phyloP scores from a whole-genome alignment of 2,329 filamentous ascomycete genomes.

The Fonsecaea pugnacius region DNA sequence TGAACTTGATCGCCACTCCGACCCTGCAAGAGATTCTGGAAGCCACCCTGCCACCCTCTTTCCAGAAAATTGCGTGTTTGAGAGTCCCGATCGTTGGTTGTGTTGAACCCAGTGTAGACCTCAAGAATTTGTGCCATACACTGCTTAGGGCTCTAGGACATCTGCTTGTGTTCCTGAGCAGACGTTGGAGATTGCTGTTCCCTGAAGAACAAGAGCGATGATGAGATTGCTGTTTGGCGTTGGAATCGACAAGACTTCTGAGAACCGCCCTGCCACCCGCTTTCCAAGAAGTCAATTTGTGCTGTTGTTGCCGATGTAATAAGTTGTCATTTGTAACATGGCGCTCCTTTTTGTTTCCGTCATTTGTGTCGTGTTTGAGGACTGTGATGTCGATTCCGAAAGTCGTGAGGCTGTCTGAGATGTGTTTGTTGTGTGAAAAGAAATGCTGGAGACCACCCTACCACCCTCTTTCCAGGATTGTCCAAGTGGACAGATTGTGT shows the following conservation, averaged over 20 bases:
- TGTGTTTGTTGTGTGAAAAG: not conserved
- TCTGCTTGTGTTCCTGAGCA: not conserved
- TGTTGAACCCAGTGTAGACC: not conserved
- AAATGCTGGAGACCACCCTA: not conserved
- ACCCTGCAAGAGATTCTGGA: not conserved
- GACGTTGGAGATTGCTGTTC: not conserved
- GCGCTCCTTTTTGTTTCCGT: not conserved
- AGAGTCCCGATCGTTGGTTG: not conserved
- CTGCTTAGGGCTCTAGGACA: not conserved
- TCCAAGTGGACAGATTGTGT: not conserved
- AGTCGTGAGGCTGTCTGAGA: not conserved
- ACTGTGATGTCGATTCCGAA: not conserved
- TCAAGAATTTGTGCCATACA: not conserved
- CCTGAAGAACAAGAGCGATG: not conserved
- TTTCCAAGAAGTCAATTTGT: not conserved
- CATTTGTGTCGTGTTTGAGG: not conserved
- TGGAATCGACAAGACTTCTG: not conserved
- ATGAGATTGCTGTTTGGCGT: not conserved
- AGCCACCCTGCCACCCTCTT: conserved; percentile 4
- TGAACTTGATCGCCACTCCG: not conserved
- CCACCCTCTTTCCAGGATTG: conserved; percentile 2
- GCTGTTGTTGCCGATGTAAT: not conserved
- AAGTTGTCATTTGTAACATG: not conserved
- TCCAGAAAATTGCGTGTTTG: not conserved
- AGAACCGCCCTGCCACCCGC: not conserved